Conservation (phyloP, 371 early-diverging fungal species). For the Mortierella sp. region DNA sequence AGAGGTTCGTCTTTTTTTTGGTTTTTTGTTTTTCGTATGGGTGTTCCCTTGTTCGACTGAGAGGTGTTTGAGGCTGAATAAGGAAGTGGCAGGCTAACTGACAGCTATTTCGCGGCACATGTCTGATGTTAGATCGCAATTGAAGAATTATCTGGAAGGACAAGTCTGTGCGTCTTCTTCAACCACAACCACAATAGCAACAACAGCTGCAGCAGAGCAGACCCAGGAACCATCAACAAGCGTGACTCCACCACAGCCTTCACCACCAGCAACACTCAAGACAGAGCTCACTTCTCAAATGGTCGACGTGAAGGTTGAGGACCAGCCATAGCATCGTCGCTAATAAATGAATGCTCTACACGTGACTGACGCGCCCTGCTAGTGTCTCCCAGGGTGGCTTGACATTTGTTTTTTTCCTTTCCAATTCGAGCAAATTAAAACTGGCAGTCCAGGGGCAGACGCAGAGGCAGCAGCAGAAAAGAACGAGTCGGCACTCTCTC, state of each 20-base stretch:
- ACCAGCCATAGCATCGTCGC: not conserved
- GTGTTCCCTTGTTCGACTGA: not conserved
- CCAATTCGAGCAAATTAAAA: slow-evolving; percentile 10
- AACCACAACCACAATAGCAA: not conserved
- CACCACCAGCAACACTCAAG: not conserved
- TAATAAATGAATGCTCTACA: not conserved
- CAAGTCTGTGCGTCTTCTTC: not conserved
- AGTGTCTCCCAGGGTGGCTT: not conserved
- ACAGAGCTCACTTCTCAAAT: not conserved
- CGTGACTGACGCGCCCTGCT: slow-evolving; percentile 8
- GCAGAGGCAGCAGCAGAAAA: not conserved
- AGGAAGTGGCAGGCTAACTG: not conserved
- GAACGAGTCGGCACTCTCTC: not conserved
- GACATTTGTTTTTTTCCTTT: not conserved
- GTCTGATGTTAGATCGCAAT: not conserved
- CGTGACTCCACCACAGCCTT: not conserved
- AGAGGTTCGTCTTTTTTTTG: slow-evolving; percentile 28
- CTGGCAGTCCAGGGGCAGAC: not conserved
- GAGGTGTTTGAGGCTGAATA: not conserved
- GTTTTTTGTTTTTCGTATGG: not conserved
- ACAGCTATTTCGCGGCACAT: not conserved
- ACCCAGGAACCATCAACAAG: not conserved
- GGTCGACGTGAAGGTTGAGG: not conserved
- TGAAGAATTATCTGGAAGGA: not conserved
- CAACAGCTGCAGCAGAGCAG: not conserved